A percentile compares a stretch with the other conserved stretches of the same genome.
phyloP scores from a whole-genome alignment of 1,284 basidiomycete genomes.

The Trichosporon faecale region DNA sequence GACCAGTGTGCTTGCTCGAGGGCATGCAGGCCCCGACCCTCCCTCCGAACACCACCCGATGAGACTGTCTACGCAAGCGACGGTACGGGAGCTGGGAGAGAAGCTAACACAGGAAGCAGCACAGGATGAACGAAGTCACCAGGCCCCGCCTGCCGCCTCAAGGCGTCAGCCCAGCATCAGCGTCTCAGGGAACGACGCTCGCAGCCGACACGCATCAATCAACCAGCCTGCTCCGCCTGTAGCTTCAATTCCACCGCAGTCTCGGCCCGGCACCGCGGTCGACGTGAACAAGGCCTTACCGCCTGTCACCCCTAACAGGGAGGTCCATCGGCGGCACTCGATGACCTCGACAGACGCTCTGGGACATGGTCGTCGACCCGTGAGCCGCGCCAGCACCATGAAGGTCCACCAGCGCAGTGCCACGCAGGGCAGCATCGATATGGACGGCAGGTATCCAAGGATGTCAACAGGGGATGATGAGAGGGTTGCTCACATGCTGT shows the following conservation, averaged over 20 bases:
- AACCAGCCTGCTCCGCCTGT: background rate
- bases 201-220: background rate
- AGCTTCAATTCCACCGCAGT: background rate
- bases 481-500: background rate
- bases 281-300: background rate
- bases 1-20: background rate
- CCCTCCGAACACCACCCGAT: background rate
- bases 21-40: background rate
- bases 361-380: background rate
- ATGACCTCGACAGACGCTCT: background rate
- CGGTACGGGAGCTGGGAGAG: background rate
- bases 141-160: background rate
- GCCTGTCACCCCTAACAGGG: background rate
- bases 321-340: background rate
- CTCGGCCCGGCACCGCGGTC: background rate
- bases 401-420: slow-evolving; percentile 2
- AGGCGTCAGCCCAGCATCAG: background rate
- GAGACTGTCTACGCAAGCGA: background rate
- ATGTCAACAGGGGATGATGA: background rate
- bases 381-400: background rate
- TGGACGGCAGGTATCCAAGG: background rate
- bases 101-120: background rate
- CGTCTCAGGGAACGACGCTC: background rate
- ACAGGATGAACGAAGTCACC: background rate
- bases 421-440: background rate